Evolutionary conservation across 2,329 filamentous ascomycete genomes (phyloP).

Genomic region (Fusarium sp.): DNA sequence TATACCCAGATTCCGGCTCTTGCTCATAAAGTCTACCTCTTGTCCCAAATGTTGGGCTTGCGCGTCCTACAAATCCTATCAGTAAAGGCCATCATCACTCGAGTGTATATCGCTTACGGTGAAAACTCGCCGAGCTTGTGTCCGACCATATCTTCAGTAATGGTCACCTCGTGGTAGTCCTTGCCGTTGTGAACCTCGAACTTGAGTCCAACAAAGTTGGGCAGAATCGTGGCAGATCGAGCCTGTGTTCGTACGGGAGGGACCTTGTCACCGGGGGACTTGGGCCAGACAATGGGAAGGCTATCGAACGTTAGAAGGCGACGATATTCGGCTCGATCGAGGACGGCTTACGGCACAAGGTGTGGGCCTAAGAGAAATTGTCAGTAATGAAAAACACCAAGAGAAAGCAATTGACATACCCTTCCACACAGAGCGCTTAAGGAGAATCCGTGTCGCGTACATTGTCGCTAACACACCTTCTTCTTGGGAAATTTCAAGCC

Average conservation of each 20-base stretch:
- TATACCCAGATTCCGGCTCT: conserved; percentile 35
- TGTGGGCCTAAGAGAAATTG: conserved; percentile 54
- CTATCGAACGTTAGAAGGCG: conserved; percentile 50
- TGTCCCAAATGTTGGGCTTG: conserved; percentile 64
- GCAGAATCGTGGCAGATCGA: conserved; percentile 85
- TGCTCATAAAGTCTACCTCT: conserved; percentile 43
- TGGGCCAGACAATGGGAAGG: conserved; percentile 69
- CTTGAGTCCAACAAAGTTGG: conserved; percentile 87
- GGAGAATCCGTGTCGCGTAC: conserved; percentile 71
- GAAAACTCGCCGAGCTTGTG: conserved; percentile 95
- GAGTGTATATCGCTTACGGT: conserved; percentile 65
- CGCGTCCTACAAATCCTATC: conserved; percentile 55
- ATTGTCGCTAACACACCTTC: conserved; percentile 56
- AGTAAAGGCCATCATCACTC: not conserved
- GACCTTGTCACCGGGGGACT: conserved; percentile 66
- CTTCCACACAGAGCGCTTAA: conserved; percentile 88
- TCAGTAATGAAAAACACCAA: conserved; percentile 30
- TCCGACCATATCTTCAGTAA: conserved; percentile 96
- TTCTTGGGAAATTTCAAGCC: conserved; percentile 36
- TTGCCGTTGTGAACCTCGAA: conserved; percentile 95
- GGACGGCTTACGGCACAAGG: conserved; percentile 59
- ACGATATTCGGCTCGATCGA: conserved; percentile 9
- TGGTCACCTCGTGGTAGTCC: conserved; percentile 78
- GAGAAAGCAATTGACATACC: conserved; percentile 57
- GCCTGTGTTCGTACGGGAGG: conserved; percentile 86